Conservation (phyloP, 768 basidiomycete species). For the Suillus plorans region DNA sequence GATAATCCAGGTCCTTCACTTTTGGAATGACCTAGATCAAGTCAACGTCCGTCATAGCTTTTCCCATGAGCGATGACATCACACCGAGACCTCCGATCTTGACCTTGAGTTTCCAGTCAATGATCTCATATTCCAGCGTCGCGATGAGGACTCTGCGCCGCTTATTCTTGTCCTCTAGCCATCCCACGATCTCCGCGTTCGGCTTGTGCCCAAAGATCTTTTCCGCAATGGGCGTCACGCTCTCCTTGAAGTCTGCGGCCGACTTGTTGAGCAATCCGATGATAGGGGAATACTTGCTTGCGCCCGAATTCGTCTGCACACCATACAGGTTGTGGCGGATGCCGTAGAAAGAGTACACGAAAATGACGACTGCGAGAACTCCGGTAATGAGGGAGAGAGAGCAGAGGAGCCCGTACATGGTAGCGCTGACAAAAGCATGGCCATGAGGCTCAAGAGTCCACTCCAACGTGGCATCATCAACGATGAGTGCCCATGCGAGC, state of each 20-base stretch:
- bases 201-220: constrained; percentile 66
- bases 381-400: constrained; percentile 87
- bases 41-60: constrained; percentile 97
- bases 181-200: constrained; percentile 81
- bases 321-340: constrained; percentile 94
- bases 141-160: constrained; percentile 89
- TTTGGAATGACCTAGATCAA: constrained; percentile 95
- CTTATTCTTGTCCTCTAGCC: constrained; percentile 93
- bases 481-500: constrained; percentile 80
- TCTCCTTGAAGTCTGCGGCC: constrained; percentile 67
- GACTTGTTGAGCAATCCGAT: constrained; percentile 69
- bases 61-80: constrained; percentile 97
- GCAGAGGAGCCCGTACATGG: constrained; percentile 84
- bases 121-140: constrained; percentile 93
- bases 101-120: constrained; percentile 97
- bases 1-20: constrained; percentile 93
- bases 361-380: constrained; percentile 75
- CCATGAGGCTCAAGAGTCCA: constrained; percentile 86
- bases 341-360: constrained; percentile 96
- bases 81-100: constrained; percentile 99
- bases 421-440: constrained; percentile 73
- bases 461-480: constrained; percentile 73
- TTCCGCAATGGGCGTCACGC: constrained; percentile 54
- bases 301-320: constrained; percentile 65
- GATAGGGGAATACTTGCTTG: constrained; percentile 86